Percentiles rank a stretch among this genome's conserved stretches.
These are phyloP conservation scores for Encephalitozoon hellem DNA, from an alignment of 371 early-diverging fungal genomes.

Conservation along the genomic window DNA sequence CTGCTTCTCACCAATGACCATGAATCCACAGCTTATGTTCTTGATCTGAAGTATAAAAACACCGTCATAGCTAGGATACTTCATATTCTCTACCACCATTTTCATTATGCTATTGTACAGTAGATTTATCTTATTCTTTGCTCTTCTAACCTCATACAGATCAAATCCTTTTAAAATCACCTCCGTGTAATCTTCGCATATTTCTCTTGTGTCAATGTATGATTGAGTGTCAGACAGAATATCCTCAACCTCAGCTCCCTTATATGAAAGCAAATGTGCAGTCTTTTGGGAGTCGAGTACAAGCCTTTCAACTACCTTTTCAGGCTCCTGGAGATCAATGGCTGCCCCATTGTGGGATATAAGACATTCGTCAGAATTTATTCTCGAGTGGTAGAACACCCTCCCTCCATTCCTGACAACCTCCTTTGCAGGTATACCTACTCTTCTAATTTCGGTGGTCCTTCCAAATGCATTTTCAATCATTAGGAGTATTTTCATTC, in stretches of 20 bases:
- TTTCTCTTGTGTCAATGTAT: slow-evolving; percentile 11
- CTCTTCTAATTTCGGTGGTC: background rate
- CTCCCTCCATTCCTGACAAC: slow-evolving; percentile 23
- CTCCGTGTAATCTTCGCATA: background rate
- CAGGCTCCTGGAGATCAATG: background rate
- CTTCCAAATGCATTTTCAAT: slow-evolving; percentile 31
- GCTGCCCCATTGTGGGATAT: background rate
- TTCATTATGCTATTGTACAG: slow-evolving; percentile 6
- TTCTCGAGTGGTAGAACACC: slow-evolving; percentile 43
- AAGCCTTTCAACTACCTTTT: background rate
- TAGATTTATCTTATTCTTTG: background rate
- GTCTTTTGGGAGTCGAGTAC: slow-evolving; percentile 25
- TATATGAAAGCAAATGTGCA: slow-evolving; percentile 28
- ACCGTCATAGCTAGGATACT: background rate
- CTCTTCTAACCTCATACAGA: background rate
- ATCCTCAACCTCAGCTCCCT: slow-evolving; percentile 30
- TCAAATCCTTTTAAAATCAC: background rate
- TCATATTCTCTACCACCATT: background rate
- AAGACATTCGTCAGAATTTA: slow-evolving; percentile 27
- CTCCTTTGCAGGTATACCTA: background rate
- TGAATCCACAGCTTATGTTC: background rate
- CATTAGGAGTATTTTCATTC: slow-evolving; percentile 21
- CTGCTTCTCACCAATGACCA: background rate
- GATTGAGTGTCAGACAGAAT: slow-evolving; percentile 27
- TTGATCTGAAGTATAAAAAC: background rate